Percentiles rank a stretch among this genome's conserved stretches.
Evolutionary conservation across 208 protist species (phyloP).

Genomic region (Wallacemonas rigidus): DNA sequence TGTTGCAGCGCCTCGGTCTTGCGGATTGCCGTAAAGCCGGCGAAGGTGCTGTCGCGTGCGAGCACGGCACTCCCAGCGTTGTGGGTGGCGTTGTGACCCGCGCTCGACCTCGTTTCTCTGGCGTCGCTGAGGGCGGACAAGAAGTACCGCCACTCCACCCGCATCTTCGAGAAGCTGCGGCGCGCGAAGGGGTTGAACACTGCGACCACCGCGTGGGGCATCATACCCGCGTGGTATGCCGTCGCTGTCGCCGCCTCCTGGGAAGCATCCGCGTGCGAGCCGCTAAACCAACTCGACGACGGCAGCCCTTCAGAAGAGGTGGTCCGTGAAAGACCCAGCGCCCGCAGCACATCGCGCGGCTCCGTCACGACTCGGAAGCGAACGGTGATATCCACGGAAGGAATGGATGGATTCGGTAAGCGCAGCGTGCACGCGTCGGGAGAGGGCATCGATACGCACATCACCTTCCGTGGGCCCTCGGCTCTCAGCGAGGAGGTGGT

Average conservation of each 20-base stretch:
- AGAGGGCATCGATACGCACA: constrained; percentile 14
- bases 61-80: background rate
- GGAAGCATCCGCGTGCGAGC: constrained; percentile 16
- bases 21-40: background rate
- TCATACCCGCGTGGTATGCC: constrained; percentile 16
- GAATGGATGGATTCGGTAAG: constrained; percentile 54
- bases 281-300: constrained; percentile 3
- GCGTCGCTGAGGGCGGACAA: constrained; percentile 16
- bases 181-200: constrained; percentile 40
- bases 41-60: background rate
- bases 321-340: background rate
- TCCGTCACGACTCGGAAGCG: constrained; percentile 37
- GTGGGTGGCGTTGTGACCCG: background rate
- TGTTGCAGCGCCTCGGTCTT: background rate
- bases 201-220: constrained; percentile 34
- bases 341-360: constrained; percentile 20
- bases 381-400: constrained; percentile 47
- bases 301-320: background rate
- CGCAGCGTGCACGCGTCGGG: constrained; percentile 18
- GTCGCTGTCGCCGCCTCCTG: background rate
- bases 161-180: constrained; percentile 34
- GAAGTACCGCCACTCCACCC: constrained; percentile 32
- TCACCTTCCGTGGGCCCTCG: background rate
- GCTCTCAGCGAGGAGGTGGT: background rate
- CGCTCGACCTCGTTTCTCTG: background rate